These are phyloP conservation scores for Graphiopsis chlorocephala DNA, from an alignment of 2,329 filamentous ascomycete genomes.

Conservation along the genomic window DNA sequence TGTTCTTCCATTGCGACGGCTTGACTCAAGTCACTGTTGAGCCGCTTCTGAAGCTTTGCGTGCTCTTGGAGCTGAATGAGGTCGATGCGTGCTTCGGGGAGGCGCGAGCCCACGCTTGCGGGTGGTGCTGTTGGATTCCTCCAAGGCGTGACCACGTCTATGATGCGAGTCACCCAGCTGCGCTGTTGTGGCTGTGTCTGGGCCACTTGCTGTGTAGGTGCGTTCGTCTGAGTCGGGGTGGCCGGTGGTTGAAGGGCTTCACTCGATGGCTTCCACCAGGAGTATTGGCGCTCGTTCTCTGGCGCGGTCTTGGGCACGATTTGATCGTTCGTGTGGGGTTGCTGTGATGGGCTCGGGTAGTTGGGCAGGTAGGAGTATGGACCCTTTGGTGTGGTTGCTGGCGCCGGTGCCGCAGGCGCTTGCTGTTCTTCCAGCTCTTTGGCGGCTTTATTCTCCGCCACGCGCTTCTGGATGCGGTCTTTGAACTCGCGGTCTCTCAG, in stretches of 20 bases:
- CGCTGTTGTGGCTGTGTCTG: conserved; percentile 3
- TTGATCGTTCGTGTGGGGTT: neutral
- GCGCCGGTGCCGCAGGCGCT: neutral
- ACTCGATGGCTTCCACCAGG: neutral
- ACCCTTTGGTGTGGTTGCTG: neutral
- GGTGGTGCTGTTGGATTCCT: neutral
- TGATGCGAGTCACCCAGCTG: neutral
- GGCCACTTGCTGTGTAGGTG: neutral
- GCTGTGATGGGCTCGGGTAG: neutral
- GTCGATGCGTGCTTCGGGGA: neutral
- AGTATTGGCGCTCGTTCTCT: neutral
- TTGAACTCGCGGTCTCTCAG: neutral
- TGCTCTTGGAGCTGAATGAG: conserved; percentile 3
- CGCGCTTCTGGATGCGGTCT: neutral
- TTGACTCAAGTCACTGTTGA: neutral
- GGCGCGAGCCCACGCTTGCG: neutral
- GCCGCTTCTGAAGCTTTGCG: neutral
- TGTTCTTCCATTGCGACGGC: neutral
- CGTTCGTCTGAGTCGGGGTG: neutral
- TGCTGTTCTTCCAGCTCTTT: neutral
- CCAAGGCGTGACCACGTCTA: conserved; percentile 1
- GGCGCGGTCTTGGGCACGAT: neutral
- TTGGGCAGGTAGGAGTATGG: neutral
- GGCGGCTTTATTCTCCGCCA: neutral
- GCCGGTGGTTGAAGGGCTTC: neutral